Conservation (phyloP, 208 protist genomes). For the Herpetomonas muscarum region DNA sequence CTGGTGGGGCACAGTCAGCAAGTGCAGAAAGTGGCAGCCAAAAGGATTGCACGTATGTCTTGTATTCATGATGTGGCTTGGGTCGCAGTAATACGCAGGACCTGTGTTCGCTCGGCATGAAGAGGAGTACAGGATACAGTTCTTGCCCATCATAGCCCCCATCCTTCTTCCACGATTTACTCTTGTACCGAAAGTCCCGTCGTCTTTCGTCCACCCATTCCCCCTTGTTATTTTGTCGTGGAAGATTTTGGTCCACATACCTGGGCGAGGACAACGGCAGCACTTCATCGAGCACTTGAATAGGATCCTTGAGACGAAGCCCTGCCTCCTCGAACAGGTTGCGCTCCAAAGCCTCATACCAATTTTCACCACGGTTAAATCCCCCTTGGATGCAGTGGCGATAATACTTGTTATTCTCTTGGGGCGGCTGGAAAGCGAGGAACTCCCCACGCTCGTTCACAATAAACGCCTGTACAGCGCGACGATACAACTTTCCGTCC, state of each 20-base stretch:
- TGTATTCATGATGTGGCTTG: too few species aligned
- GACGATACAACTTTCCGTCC: conserved; percentile 3
- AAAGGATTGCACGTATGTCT: too few species aligned
- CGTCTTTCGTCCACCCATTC: neutral
- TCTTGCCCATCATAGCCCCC: conserved; percentile 42
- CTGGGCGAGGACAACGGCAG: neutral
- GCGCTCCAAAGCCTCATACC: neutral
- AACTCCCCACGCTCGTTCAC: conserved; percentile 12
- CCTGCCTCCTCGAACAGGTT: conserved; percentile 11
- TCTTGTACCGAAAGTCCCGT: conserved; percentile 29
- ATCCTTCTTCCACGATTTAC: conserved; percentile 37
- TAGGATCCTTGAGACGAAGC: neutral
- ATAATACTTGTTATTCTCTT: conserved; percentile 2
- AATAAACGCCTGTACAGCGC: conserved; percentile 5
- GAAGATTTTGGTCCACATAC: too few species aligned
- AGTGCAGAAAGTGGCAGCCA: conserved; percentile 32
- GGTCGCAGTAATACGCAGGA: too few species aligned
- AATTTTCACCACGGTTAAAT: conserved; percentile 4
- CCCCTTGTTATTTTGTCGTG: neutral
- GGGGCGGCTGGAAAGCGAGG: neutral
- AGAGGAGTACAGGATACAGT: conserved; percentile 44
- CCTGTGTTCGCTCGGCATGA: too few species aligned
- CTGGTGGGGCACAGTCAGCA: conserved; percentile 14
- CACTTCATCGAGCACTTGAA: neutral
- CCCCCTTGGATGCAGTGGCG: conserved; percentile 10